phyloP scores from a whole-genome alignment of 345 rosid species.

The Psidium guajava region DNA sequence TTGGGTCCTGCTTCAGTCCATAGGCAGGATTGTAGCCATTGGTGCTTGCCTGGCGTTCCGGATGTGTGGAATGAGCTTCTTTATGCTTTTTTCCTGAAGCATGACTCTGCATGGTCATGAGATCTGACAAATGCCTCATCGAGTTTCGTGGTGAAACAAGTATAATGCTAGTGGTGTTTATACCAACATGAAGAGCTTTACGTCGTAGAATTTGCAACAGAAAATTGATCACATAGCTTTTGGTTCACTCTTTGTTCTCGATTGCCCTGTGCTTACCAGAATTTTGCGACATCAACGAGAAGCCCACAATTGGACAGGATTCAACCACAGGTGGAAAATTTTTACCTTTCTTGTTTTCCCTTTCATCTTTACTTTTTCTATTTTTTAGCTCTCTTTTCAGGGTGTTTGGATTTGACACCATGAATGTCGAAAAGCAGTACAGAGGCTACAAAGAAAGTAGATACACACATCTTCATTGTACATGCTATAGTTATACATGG shows the following conservation, averaged over 20 bases:
- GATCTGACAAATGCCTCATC: not conserved
- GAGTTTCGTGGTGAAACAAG: not conserved
- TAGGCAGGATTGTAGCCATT: constrained; percentile 83
- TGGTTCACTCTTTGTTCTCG: not conserved
- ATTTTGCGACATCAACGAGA: not conserved
- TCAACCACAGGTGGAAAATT: not conserved
- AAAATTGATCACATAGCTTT: not conserved
- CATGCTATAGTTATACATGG: not conserved
- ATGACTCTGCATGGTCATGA: not conserved
- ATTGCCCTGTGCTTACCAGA: not conserved
- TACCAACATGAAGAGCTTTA: not conserved
- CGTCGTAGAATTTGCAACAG: not conserved
- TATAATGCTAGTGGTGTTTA: not conserved
- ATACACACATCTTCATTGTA: not conserved
- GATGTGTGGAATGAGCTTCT: constrained; percentile 65
- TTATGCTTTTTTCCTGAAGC: constrained; percentile 35
- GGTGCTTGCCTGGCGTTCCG: constrained; percentile 92
- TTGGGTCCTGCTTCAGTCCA: constrained; percentile 38
- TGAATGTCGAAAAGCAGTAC: not conserved
- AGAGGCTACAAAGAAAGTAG: not conserved
- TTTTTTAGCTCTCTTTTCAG: not conserved
- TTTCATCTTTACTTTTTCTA: not conserved
- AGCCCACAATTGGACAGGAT: not conserved
- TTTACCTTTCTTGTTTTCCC: not conserved
- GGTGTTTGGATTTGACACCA: not conserved